Conservation (phyloP, 306 rosid genomes). For the Lathyrus tuberosus region DNA sequence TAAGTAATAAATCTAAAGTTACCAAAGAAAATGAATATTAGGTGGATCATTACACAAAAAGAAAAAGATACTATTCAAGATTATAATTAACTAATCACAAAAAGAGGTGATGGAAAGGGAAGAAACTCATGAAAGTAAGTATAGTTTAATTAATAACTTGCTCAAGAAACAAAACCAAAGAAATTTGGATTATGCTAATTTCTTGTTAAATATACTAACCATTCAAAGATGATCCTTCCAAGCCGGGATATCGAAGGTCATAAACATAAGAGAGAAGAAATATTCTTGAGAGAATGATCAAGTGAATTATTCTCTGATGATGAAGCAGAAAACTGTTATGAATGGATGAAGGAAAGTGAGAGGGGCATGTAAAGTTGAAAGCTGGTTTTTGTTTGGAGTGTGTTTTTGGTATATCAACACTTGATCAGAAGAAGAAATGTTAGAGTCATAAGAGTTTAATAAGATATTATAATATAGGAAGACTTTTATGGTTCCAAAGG, state of each 20-base stretch:
- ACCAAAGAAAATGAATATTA: conserved; percentile 14
- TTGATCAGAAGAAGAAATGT: conserved; percentile 41
- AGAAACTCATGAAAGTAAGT: not conserved
- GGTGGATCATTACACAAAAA: conserved; percentile 25
- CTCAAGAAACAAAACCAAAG: conserved; percentile 8
- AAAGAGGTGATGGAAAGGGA: not conserved
- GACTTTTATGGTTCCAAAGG: conserved; percentile 24
- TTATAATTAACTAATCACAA: conserved; percentile 6
- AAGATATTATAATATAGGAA: conserved; percentile 34
- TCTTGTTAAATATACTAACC: conserved; percentile 33
- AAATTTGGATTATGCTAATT: conserved; percentile 11
- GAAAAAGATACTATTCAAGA: conserved; percentile 2
- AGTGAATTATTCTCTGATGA: conserved; percentile 30
- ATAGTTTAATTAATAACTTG: not conserved
- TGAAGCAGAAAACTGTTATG: not conserved
- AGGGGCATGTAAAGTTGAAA: conserved; percentile 7
- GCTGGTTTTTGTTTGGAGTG: conserved; percentile 38
- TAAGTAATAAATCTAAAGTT: not conserved
- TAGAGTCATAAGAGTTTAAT: conserved; percentile 41
- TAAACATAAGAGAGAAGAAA: not conserved
- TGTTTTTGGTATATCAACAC: conserved; percentile 37
- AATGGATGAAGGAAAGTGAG: conserved; percentile 11
- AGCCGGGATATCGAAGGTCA: conserved; percentile 19
- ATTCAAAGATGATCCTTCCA: conserved; percentile 38
- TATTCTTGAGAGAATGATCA: conserved; percentile 3